These are phyloP conservation scores for Coelastrella sp. DNA, from an alignment of 139 green algal genomes.

Conservation along the genomic window DNA sequence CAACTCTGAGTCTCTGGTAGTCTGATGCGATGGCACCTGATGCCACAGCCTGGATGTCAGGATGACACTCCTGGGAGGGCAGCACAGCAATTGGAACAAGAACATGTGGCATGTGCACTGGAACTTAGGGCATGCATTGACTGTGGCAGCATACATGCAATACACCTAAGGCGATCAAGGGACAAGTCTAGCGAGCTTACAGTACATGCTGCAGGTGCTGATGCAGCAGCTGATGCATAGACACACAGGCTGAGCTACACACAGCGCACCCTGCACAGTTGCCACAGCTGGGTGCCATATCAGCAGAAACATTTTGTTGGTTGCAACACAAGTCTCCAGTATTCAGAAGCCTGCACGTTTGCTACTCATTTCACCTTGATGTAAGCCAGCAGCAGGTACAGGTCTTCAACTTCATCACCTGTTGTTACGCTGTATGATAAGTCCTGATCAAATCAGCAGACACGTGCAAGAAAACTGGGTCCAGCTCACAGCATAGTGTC, in stretches of 20 bases:
- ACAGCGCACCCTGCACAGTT: too few relatives aligned
- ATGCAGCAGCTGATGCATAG: too few relatives aligned
- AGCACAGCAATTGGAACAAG: background rate
- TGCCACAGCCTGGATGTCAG: conserved; percentile 79
- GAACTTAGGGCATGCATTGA: too few relatives aligned
- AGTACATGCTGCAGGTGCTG: too few relatives aligned
- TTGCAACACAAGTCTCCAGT: background rate
- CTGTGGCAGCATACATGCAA: too few relatives aligned
- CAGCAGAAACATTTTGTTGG: background rate
- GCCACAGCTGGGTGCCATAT: background rate
- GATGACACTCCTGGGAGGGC: conserved; percentile 25
- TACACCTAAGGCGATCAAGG: too few relatives aligned
- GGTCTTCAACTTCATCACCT: conserved; percentile 97
- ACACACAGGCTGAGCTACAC: too few relatives aligned
- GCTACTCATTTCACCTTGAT: conserved; percentile 57
- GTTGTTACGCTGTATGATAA: conserved; percentile 76
- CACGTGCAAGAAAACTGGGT: background rate
- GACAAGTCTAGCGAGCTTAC: too few relatives aligned
- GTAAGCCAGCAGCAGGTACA: conserved; percentile 81
- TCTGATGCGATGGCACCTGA: conserved; percentile 96
- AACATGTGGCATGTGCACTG: background rate
- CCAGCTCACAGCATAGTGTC: background rate
- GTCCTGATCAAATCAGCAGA: conserved; percentile 48
- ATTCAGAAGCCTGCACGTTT: background rate
- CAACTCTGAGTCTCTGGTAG: conserved; percentile 97